These are phyloP conservation scores for Picocystis salinarum DNA, from an alignment of 139 green algal species.

Conservation along the genomic window DNA sequence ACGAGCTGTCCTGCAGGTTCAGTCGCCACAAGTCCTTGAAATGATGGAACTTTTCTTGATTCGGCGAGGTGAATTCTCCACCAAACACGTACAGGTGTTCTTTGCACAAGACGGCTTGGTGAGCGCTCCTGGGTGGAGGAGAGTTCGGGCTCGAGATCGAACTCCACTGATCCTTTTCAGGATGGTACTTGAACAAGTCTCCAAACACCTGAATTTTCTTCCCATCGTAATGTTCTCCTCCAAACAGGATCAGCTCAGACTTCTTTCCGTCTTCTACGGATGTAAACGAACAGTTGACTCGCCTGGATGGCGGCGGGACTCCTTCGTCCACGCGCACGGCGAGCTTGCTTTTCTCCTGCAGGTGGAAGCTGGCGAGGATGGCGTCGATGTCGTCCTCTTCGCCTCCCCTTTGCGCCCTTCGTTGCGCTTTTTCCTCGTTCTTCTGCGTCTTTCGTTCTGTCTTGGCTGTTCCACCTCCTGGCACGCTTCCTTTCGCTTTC, in stretches of 20 bases:
- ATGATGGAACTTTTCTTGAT: conserved; percentile 79
- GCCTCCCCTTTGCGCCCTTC: conserved; percentile 19
- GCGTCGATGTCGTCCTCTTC: conserved; percentile 80
- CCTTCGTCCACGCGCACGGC: conserved; percentile 30
- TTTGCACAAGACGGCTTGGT: conserved; percentile 63
- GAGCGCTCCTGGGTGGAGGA: conserved; percentile 58
- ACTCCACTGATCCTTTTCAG: conserved; percentile 47
- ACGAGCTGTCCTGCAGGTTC: conserved; percentile 59
- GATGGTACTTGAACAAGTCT: conserved; percentile 70
- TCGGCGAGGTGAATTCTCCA: conserved; percentile 80
- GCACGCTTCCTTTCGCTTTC: conserved; percentile 41
- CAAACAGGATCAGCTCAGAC: conserved; percentile 73
- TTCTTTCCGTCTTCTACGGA: conserved; percentile 15
- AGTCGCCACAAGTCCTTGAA: conserved; percentile 81
- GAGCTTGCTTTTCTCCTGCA: conserved; percentile 32
- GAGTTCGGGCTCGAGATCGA: conserved; percentile 40
- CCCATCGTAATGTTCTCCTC: conserved; percentile 72
- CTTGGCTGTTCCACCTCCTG: conserved; percentile 34
- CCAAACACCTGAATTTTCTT: conserved; percentile 69
- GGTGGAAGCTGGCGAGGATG: conserved; percentile 47
- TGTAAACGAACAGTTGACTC: conserved; percentile 36
- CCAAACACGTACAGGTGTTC: conserved; percentile 72
- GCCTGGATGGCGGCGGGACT: conserved; percentile 40
- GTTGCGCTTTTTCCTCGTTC: conserved; percentile 43
- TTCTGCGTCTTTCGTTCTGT: conserved; percentile 60